Evolutionary conservation across 495 filamentous ascomycete species (phyloP).

Genomic region (Aspergillus wentii): DNA sequence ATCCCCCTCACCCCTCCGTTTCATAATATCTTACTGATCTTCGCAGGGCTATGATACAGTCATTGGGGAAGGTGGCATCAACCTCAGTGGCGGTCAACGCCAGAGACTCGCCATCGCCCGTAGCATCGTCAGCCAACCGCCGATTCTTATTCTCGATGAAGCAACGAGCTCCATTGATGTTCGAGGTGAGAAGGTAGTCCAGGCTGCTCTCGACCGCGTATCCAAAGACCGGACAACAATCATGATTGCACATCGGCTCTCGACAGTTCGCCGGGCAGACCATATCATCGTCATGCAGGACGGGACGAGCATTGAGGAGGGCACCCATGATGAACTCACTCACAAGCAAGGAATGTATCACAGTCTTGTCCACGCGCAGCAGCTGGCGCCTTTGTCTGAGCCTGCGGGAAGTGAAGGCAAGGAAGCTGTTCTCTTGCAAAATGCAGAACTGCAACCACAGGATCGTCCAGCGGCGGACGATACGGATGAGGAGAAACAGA

Average conservation of each 20-base stretch:
- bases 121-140: constrained; percentile 74
- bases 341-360: constrained; percentile 38
- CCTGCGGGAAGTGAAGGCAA: constrained; percentile 8
- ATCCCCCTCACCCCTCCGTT: background rate
- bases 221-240: constrained; percentile 36
- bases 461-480: constrained; percentile 3
- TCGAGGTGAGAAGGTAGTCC: constrained; percentile 40
- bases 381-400: constrained; percentile 12
- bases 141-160: constrained; percentile 65
- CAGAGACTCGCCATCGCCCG: constrained; percentile 67
- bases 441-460: constrained; percentile 33
- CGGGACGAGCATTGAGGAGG: constrained; percentile 46
- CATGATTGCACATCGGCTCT: constrained; percentile 52
- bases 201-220: constrained; percentile 38
- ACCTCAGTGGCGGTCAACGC: constrained; percentile 44
- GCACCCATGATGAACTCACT: constrained; percentile 36
- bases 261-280: constrained; percentile 50
- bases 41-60: constrained; percentile 27
- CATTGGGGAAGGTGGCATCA: constrained; percentile 29
- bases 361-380: constrained; percentile 31
- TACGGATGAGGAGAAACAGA: constrained; percentile 38
- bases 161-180: constrained; percentile 48
- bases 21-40: constrained; percentile 39
- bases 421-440: constrained; percentile 26
- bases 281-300: constrained; percentile 49